Conservation (phyloP, 1,284 basidiomycete genomes). For the Wolfiporia cocos region DNA sequence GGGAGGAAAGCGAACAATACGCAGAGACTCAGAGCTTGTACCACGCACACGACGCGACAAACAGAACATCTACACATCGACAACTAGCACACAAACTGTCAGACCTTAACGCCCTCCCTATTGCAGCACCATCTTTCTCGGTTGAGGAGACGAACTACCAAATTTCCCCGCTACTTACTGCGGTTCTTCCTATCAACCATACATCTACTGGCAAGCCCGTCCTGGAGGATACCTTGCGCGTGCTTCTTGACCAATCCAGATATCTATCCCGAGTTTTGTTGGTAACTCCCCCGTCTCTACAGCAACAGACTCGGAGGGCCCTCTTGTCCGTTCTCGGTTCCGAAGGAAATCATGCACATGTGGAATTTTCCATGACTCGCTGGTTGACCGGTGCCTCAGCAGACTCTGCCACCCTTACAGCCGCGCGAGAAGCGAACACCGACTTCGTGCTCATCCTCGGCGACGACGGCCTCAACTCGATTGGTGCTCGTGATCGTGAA, state of each 20-base stretch:
- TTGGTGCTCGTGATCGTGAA: slow-evolving; percentile 26
- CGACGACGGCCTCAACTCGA: slow-evolving; percentile 30
- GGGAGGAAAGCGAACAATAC: not conserved
- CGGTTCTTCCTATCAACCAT: slow-evolving; percentile 41
- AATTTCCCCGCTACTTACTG: too few relatives aligned
- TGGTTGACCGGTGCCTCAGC: slow-evolving; percentile 26
- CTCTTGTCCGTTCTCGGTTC: slow-evolving; percentile 30
- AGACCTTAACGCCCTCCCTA: too few relatives aligned
- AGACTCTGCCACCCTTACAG: slow-evolving; percentile 27
- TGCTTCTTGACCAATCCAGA: slow-evolving; percentile 29
- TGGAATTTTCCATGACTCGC: slow-evolving; percentile 38
- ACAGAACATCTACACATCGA: too few relatives aligned
- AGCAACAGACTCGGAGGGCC: slow-evolving; percentile 27
- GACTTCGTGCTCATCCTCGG: slow-evolving; percentile 49
- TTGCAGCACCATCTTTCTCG: too few relatives aligned
- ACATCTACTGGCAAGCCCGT: slow-evolving; percentile 28
- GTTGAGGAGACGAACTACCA: too few relatives aligned
- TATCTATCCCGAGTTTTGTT: slow-evolving; percentile 41
- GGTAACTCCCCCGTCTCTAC: slow-evolving; percentile 36
- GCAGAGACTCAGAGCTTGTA: not conserved
- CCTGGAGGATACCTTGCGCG: slow-evolving; percentile 28
- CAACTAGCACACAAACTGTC: too few relatives aligned
- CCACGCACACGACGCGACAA: not conserved
- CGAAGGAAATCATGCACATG: slow-evolving; percentile 22
- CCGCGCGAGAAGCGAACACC: slow-evolving; percentile 32